phyloP scores from a whole-genome alignment of 2,329 filamentous ascomycete species.

The Xylaria digitata region DNA sequence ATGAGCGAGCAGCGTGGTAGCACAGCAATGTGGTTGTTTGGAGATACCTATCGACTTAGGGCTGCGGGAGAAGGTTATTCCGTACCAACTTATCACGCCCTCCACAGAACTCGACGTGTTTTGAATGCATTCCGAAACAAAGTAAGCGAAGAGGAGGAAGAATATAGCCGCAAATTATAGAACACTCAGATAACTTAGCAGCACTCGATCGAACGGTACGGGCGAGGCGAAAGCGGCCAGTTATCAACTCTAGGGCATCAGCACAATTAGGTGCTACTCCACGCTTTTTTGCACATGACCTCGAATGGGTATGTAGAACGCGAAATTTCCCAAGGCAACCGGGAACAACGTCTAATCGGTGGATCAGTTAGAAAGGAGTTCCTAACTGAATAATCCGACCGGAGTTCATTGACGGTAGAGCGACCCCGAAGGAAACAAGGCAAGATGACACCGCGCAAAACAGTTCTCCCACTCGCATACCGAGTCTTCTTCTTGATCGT shows the following conservation, averaged over 20 bases:
- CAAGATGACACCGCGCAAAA: constrained; percentile 44
- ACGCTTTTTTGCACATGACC: not conserved
- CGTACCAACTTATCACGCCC: constrained; percentile 7
- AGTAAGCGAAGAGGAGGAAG: not conserved
- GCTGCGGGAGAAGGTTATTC: constrained; percentile 34
- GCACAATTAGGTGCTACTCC: not conserved
- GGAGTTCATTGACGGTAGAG: not conserved
- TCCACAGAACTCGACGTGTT: constrained; percentile 5
- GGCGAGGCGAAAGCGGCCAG: not conserved
- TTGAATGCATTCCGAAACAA: constrained; percentile 3
- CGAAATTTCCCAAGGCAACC: not conserved
- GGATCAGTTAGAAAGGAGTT: not conserved
- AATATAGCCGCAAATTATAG: not conserved
- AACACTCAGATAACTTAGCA: not conserved
- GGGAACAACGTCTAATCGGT: constrained; percentile 8
- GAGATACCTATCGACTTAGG: constrained; percentile 12
- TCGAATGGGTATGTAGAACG: not conserved
- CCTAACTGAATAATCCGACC: not conserved
- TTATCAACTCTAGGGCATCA: not conserved
- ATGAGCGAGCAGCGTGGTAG: not conserved
- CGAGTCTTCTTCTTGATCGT: constrained; percentile 79
- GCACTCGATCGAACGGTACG: not conserved
- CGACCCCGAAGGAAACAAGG: not conserved
- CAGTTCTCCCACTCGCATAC: constrained; percentile 69
- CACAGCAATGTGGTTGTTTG: not conserved